A percentile compares a stretch with the other conserved stretches of the same genome.
Conservation (phyloP, 108 stramenopile genomes). For the Skeletonema marinoi region DNA sequence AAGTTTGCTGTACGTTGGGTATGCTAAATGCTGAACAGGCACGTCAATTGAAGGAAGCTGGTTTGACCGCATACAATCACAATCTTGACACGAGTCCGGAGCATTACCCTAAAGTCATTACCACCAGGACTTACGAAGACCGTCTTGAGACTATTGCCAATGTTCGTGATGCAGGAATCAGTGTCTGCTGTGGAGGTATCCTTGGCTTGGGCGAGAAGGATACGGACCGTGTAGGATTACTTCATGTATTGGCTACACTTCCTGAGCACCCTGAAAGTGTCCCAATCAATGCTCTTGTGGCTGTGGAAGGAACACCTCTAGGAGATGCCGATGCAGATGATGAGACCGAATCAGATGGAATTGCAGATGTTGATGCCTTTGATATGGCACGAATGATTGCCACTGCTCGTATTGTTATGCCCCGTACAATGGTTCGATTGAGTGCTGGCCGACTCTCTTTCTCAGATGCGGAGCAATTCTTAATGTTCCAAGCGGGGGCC, state of each 20-base stretch:
- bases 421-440: constrained; percentile 96
- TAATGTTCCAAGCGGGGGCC: constrained; percentile 98
- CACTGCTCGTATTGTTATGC: constrained; percentile 97
- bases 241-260: constrained; percentile 94
- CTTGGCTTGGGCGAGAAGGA: constrained; percentile 95
- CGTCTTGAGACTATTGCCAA: constrained; percentile 95
- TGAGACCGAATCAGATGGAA: constrained; percentile 56
- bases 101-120: constrained; percentile 95
- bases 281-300: constrained; percentile 95
- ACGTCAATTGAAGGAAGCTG: constrained; percentile 94
- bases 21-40: constrained; percentile 97
- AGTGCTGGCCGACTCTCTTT: constrained; percentile 95
- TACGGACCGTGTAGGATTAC: constrained; percentile 90
- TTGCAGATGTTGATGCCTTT: constrained; percentile 87
- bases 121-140: constrained; percentile 94
- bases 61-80: constrained; percentile 98
- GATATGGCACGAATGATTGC: constrained; percentile 99
- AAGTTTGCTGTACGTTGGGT: constrained; percentile 96
- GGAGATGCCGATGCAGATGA: constrained; percentile 65
- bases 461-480: constrained; percentile 92
- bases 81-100: constrained; percentile 97
- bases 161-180: constrained; percentile 96
- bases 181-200: constrained; percentile 98
- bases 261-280: constrained; percentile 97
- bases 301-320: constrained; percentile 91